Base-by-base conservation (phyloP, 106 monocot genomes). In the Acorus calamus region DNA sequence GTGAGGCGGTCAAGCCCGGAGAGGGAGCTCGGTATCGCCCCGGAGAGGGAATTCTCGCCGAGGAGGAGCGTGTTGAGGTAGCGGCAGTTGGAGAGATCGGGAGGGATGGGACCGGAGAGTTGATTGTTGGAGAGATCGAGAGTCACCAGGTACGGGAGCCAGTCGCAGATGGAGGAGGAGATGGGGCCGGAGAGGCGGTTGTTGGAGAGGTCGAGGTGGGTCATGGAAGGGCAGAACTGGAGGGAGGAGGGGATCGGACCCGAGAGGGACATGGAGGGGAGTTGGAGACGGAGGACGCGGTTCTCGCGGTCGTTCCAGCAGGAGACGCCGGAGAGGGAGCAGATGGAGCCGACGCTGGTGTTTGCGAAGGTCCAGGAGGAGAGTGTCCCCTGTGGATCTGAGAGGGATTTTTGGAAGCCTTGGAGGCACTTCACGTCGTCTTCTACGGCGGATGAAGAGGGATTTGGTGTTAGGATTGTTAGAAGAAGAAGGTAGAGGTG, bases 221-320 rank as follows among this genome's bases (percentile, higher is more conserved):
- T 75, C 51, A 60, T 50, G 44, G 66, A 42, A 52, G 11, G 12
- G 64, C 88, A 89, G 81, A 65, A 89, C 71, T 75, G 84, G 59
- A 89, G 80, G 14, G 72, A 47, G 11, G 81, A 65, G 7, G 89
- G 79, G 61, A 89, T 67, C 46, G 63, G 3, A n/a, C 89, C 89
- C 2, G 73, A 49, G 8, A 89, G 78, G 11, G 59, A 71, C 79
- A 85, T 74, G 14, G 67, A 74, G 7, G 75, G 46, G 14, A 88
- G 83, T 14, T 10, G 8, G 10, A 88, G 52, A 1, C 14, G 50
- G 10, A 83, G 56, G 7, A 88, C 72, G 8, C 87, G 83, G 42
- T 80, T 78, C 83, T 88, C 83, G 63, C 80, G 74, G 4, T 8
- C 4, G 70, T 84, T 88, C 87, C 80, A 88, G 75, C 80, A 88